Evolutionary conservation across 78 protist genomes (phyloP), one percentile per base, ranked within the genome.

Genomic region (Paratrimastix pyriformis): DNA sequence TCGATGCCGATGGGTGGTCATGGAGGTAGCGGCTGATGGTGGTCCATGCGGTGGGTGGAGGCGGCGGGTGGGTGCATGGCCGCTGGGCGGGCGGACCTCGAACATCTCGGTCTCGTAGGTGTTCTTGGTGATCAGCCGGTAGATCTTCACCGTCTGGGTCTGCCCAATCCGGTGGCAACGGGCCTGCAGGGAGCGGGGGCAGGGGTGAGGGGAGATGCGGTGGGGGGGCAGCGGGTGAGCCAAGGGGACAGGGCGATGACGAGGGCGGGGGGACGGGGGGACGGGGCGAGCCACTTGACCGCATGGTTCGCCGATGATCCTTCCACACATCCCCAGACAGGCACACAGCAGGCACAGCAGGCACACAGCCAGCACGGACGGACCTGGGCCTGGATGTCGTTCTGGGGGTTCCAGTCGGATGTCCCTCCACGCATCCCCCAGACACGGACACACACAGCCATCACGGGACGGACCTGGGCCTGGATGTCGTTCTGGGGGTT

Each of bases 401-500:
- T 80, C 15, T 69, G 78, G 37, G 83, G 83, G 80, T 80, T 80
- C 83, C 83, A 80, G 70, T 80, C 83, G n/a, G 50, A 37, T 44
- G n/a, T n/a, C n/a, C n/a, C n/a, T n/a, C n/a, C n/a, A n/a, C n/a
- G n/a, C n/a, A n/a, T n/a, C n/a, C n/a, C n/a, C n/a, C n/a, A n/a
- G n/a, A n/a, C n/a, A n/a, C n/a, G n/a, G n/a, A n/a, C n/a, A n/a
- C n/a, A n/a, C n/a, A n/a, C n/a, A n/a, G n/a, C n/a, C n/a, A n/a
- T n/a, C n/a, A n/a, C n/a, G n/a, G n/a, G 48, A 7, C 24, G 42
- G 9, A 90, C 93, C 46, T 74, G 81, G 24, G 94, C 98, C 73
- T 95, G 98, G 30, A 93, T 11, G 71, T 95, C 98, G 72, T 92
- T 88, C 46, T 91, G 96, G 21, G 99, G 98, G 76, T 95, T 94